Evolutionary conservation across 192 early-diverging fungal species (phyloP).

Genomic region (Pilaira anomala): DNA sequence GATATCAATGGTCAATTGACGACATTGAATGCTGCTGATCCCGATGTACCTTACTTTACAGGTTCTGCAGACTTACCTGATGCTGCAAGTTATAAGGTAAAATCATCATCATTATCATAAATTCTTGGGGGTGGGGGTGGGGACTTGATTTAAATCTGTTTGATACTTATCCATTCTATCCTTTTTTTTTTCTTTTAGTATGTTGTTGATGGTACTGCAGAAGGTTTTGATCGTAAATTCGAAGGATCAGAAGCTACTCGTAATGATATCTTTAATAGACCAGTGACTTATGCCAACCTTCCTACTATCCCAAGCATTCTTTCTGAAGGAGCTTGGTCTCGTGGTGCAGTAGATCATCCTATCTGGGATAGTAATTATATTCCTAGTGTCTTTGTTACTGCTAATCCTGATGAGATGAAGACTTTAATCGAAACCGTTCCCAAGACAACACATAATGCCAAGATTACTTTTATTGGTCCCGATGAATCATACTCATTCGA

Average conservation of each 20-base stretch:
- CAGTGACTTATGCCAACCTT: conserved; percentile 40
- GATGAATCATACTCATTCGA: conserved; percentile 34
- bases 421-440: conserved; percentile 25
- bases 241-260: conserved; percentile 23
- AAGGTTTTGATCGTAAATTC: conserved; percentile 34
- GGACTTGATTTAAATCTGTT: too few species aligned
- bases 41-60: conserved; percentile 38
- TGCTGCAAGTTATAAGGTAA: conserved; percentile 39
- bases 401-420: conserved; percentile 21
- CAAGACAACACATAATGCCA: conserved; percentile 18
- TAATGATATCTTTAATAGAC: conserved; percentile 39
- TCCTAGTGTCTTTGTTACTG: conserved; percentile 41
- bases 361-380: conserved; percentile 47
- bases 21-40: conserved; percentile 33
- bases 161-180: too few species aligned
- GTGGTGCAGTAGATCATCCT: conserved; percentile 26
- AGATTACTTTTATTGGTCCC: conserved; percentile 37
- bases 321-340: conserved; percentile 35
- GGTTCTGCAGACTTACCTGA: conserved; percentile 29
- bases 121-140: not conserved
- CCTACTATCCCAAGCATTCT: conserved; percentile 40
- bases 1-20: conserved; percentile 33
- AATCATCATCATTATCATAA: conserved; percentile 25
- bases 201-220: conserved; percentile 27
- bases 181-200: conserved; percentile 19